Percentiles rank a stretch among this genome's conserved stretches.
phyloP scores from a whole-genome alignment of 495 filamentous ascomycete species.

The Lasiosphaeria miniovina region DNA sequence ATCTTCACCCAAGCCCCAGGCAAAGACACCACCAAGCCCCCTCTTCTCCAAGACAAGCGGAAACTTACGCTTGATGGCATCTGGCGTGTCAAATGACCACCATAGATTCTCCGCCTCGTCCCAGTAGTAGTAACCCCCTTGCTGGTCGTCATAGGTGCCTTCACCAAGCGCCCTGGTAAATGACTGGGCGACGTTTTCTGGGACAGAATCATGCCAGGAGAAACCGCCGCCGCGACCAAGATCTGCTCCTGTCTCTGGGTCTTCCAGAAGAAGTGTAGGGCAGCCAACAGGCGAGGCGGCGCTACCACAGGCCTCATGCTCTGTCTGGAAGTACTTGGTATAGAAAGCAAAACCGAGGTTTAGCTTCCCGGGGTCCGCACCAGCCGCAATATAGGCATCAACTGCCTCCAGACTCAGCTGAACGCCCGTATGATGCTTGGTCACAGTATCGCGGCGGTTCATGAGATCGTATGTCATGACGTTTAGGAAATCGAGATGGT shows the following conservation, averaged over 20 bases:
- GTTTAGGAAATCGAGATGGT: conserved; percentile 69
- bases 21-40: conserved; percentile 66
- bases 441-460: conserved; percentile 69
- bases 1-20: conserved; percentile 74
- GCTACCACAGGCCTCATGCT: conserved; percentile 47
- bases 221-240: conserved; percentile 60
- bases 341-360: conserved; percentile 78
- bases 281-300: conserved; percentile 56
- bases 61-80: conserved; percentile 62
- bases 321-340: conserved; percentile 67
- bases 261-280: conserved; percentile 59
- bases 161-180: conserved; percentile 50
- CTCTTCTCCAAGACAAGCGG: conserved; percentile 54
- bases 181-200: conserved; percentile 44
- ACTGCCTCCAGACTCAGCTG: conserved; percentile 52
- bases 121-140: conserved; percentile 68
- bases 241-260: conserved; percentile 61
- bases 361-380: conserved; percentile 53
- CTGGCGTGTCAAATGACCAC: conserved; percentile 74
- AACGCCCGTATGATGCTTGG: conserved; percentile 64
- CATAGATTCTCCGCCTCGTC: conserved; percentile 58
- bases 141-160: conserved; percentile 55
- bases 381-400: conserved; percentile 58
- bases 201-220: conserved; percentile 55
- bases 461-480: conserved; percentile 80